Percentiles rank a stretch among this genome's conserved stretches.
These are phyloP conservation scores for Isoetes taiwanensis DNA, from an alignment of 75 land plant genomes.

Conservation along the genomic window DNA sequence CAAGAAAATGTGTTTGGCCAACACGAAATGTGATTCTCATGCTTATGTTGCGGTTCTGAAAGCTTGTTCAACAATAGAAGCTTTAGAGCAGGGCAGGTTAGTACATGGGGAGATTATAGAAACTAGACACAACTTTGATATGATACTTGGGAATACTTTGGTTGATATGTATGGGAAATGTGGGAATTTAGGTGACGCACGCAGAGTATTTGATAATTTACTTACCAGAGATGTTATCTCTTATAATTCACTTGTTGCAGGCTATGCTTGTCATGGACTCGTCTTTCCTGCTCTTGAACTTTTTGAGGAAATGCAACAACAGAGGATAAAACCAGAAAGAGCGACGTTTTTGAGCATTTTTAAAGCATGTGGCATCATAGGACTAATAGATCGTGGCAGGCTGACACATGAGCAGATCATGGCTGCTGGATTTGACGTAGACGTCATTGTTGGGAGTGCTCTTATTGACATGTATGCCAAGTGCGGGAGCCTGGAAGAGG, in stretches of 20 bases:
- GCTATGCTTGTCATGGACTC: slow-evolving; percentile 18
- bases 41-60: slow-evolving; percentile 40
- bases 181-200: slow-evolving; percentile 18
- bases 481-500: slow-evolving; percentile 26
- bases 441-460: slow-evolving; percentile 37
- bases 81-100: neutral
- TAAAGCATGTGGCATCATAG: slow-evolving; percentile 34
- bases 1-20: slow-evolving; percentile 26
- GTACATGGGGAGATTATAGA: slow-evolving; percentile 1
- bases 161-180: slow-evolving; percentile 12
- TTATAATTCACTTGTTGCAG: slow-evolving; percentile 40
- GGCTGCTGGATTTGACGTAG: slow-evolving; percentile 14
- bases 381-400: slow-evolving; percentile 28
- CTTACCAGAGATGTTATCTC: slow-evolving; percentile 21
- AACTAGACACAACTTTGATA: neutral
- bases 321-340: slow-evolving; percentile 20
- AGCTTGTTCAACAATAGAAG: slow-evolving; percentile 31
- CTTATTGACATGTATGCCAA: slow-evolving; percentile 51
- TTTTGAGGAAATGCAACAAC: slow-evolving; percentile 41
- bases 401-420: slow-evolving; percentile 35
- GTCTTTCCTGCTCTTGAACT: slow-evolving; percentile 19
- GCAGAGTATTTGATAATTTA: slow-evolving; percentile 32
- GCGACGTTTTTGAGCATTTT: slow-evolving; percentile 35
- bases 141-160: neutral
- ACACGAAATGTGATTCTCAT: slow-evolving; percentile 27